These are phyloP conservation scores for Kockovaella imperatae DNA, from an alignment of 768 basidiomycete genomes.

Conservation along the genomic window DNA sequence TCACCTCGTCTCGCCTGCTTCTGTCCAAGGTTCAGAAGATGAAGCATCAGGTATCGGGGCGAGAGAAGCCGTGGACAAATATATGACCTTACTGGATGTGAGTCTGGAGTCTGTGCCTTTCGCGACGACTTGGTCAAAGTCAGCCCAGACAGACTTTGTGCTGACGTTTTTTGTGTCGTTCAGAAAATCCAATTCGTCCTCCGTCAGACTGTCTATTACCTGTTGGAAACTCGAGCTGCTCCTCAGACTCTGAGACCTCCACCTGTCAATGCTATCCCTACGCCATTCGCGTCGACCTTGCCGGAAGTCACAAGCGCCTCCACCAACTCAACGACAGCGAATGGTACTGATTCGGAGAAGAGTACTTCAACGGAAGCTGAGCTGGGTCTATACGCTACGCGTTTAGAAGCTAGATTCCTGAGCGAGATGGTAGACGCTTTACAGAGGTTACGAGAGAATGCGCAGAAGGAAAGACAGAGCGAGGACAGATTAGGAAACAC, in stretches of 20 bases:
- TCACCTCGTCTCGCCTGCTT: slow-evolving; percentile 11
- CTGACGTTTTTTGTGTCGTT: background rate
- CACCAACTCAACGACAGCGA: background rate
- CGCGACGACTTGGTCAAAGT: background rate
- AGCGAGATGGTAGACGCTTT: slow-evolving; percentile 18
- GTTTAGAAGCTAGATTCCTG: slow-evolving; percentile 22
- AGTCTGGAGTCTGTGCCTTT: slow-evolving; percentile 4
- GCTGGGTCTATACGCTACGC: slow-evolving; percentile 28
- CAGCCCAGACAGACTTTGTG: background rate
- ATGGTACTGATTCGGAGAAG: background rate
- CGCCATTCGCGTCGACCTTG: slow-evolving; percentile 30
- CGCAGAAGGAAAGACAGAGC: background rate
- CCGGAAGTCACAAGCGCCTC: background rate
- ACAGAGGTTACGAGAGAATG: slow-evolving; percentile 6
- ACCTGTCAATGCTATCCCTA: slow-evolving; percentile 19
- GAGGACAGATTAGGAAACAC: background rate
- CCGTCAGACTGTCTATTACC: slow-evolving; percentile 37
- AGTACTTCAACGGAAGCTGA: slow-evolving; percentile 1
- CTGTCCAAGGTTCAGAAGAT: slow-evolving; percentile 4
- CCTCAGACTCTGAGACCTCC: slow-evolving; percentile 19
- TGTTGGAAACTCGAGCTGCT: slow-evolving; percentile 27
- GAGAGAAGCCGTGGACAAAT: slow-evolving; percentile 22
- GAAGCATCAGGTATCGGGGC: slow-evolving; percentile 15
- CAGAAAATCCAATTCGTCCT: slow-evolving; percentile 42
- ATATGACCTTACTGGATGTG: slow-evolving; percentile 31